Evolutionary conservation across 163 green algal genomes (phyloP).

Genomic region (Chlorella variabilis): DNA sequence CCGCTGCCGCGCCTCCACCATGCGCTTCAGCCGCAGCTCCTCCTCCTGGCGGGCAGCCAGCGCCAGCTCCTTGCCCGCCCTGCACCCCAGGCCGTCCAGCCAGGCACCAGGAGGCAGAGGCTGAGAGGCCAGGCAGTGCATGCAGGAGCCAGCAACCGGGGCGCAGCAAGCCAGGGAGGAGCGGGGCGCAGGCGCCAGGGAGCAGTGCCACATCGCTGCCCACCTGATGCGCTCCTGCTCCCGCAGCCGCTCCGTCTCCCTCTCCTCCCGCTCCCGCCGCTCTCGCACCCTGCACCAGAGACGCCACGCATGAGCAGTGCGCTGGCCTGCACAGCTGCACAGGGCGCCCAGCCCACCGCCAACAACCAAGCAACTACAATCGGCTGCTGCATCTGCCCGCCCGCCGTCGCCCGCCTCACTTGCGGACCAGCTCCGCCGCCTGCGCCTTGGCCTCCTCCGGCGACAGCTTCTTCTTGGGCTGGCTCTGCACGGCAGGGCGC

Average conservation of each 20-base stretch:
- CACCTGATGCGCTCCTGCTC: slow-evolving; percentile 75
- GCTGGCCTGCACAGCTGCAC: too few relatives aligned
- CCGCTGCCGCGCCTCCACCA: slow-evolving; percentile 70
- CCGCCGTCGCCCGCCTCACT: too few relatives aligned
- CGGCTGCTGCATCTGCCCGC: too few relatives aligned
- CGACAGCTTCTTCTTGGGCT: slow-evolving; percentile 74
- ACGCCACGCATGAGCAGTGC: too few relatives aligned
- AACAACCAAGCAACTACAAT: neutral
- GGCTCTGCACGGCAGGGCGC: neutral
- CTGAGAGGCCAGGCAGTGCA: too few relatives aligned
- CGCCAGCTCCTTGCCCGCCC: slow-evolving; percentile 89
- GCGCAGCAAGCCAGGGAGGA: neutral
- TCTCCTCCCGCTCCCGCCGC: slow-evolving; percentile 87
- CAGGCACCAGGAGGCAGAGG: neutral
- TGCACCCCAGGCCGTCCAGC: neutral
- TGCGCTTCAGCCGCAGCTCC: slow-evolving; percentile 66
- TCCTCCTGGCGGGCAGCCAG: slow-evolving; percentile 58
- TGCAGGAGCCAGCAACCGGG: too few relatives aligned
- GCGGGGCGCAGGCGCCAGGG: too few relatives aligned
- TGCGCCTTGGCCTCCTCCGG: slow-evolving; percentile 84
- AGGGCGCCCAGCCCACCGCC: neutral
- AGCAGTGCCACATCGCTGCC: too few relatives aligned
- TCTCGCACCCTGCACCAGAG: slow-evolving; percentile 52
- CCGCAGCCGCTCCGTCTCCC: slow-evolving; percentile 72
- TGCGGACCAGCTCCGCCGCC: slow-evolving; percentile 77